Percentiles rank a stretch among this genome's conserved stretches.
These are phyloP conservation scores for Helianthus tuberosus DNA, from an alignment of 129 eudicot genomes.

Conservation along the genomic window DNA sequence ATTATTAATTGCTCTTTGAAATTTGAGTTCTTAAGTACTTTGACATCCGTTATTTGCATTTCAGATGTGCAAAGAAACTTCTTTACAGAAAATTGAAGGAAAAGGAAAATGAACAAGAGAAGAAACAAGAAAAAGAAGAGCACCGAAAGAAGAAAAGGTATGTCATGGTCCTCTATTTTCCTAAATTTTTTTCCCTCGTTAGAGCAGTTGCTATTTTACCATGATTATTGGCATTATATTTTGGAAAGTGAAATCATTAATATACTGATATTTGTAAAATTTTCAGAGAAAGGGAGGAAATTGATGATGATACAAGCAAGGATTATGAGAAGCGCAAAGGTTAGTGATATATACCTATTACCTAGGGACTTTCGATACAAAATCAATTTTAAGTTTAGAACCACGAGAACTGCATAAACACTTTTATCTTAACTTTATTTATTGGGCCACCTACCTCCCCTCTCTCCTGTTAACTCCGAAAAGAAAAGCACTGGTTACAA, in stretches of 20 bases:
- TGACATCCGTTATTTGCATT: not conserved
- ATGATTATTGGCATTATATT: not conserved
- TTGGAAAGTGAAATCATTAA: constrained; percentile 2
- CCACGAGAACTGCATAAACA: not conserved
- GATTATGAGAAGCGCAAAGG: constrained; percentile 58
- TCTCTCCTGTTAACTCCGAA: too few relatives aligned
- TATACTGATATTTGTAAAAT: not conserved
- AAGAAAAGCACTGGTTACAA: too few relatives aligned
- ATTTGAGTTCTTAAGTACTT: not conserved
- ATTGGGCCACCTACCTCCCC: too few relatives aligned
- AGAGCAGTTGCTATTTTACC: too few relatives aligned
- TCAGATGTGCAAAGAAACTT: constrained; percentile 87
- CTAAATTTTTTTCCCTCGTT: not conserved
- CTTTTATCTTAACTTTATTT: too few relatives aligned
- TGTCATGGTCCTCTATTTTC: constrained; percentile 3
- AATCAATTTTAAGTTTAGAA: not conserved
- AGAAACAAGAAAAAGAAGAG: constrained; percentile 50
- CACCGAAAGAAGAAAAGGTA: constrained; percentile 66
- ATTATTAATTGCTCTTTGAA: not conserved
- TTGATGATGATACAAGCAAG: constrained; percentile 47
- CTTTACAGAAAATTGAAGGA: constrained; percentile 67
- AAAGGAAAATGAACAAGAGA: constrained; percentile 58
- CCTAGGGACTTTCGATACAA: too few relatives aligned
- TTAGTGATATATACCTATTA: constrained; percentile 13
- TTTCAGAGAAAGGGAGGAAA: constrained; percentile 63